phyloP scores from a whole-genome alignment of 164 flowering plant species.

The Houttuynia cordata region DNA sequence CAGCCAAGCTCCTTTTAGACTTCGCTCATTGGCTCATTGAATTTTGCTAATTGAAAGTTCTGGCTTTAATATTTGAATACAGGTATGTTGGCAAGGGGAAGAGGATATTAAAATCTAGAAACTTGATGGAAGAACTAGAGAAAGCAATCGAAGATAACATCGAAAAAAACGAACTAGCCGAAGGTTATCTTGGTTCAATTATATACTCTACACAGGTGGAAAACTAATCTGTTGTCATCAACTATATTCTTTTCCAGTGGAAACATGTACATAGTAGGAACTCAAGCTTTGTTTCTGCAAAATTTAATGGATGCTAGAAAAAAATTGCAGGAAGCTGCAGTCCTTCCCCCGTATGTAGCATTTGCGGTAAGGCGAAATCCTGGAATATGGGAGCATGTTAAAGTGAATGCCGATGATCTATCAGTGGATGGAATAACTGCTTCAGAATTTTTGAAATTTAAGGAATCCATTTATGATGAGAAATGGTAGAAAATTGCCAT shows the following conservation, averaged over 20 bases:
- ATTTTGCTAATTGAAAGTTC: not conserved
- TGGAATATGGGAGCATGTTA: slow-evolving; percentile 82
- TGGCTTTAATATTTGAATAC: not conserved
- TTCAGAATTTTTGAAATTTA: slow-evolving; percentile 68
- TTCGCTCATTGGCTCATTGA: not conserved
- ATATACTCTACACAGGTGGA: too few relatives aligned
- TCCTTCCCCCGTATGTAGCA: slow-evolving; percentile 74
- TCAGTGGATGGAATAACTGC: slow-evolving; percentile 42
- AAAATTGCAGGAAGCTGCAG: slow-evolving; percentile 72
- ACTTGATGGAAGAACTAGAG: too few relatives aligned
- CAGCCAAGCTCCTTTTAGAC: not conserved
- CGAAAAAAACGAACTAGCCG: too few relatives aligned
- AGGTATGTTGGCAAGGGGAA: slow-evolving; percentile 54
- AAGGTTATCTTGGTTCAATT: too few relatives aligned
- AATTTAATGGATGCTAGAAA: not conserved
- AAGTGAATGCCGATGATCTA: slow-evolving; percentile 61
- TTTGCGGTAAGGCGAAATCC: slow-evolving; percentile 83
- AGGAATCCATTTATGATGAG: slow-evolving; percentile 62
- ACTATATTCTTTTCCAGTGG: too few relatives aligned
- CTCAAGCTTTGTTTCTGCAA: not conserved
- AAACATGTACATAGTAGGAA: too few relatives aligned
- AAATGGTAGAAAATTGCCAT: slow-evolving; percentile 35
- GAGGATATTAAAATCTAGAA: slow-evolving; percentile 40
- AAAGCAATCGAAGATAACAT: too few relatives aligned
- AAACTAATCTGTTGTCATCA: too few relatives aligned